Evolutionary conservation across 2,329 filamentous ascomycete genomes (phyloP).

Genomic region (Lachnellula cervina): DNA sequence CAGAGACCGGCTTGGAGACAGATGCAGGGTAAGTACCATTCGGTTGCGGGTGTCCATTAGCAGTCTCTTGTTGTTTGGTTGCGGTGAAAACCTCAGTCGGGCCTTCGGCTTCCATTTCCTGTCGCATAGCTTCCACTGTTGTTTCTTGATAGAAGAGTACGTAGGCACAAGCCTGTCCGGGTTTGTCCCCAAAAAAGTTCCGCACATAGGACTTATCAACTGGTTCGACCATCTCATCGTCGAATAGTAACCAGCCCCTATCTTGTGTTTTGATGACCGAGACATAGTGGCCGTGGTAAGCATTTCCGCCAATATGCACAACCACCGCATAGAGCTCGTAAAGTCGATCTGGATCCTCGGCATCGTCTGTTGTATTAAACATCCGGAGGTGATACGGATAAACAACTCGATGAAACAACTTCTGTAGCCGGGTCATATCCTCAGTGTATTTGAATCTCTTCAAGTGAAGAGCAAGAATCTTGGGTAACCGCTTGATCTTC

Average conservation of each 20-base stretch:
- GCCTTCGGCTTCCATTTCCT: constrained; percentile 80
- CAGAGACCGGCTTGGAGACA: constrained; percentile 47
- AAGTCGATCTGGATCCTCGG: constrained; percentile 84
- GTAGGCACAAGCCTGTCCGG: constrained; percentile 88
- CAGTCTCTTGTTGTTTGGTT: constrained; percentile 52
- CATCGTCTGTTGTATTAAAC: constrained; percentile 96
- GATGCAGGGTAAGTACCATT: constrained; percentile 38
- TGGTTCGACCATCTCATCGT: constrained; percentile 97
- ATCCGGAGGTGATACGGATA: constrained; percentile 95
- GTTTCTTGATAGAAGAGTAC: constrained; percentile 97
- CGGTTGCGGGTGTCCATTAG: constrained; percentile 43
- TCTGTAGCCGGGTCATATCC: constrained; percentile 87
- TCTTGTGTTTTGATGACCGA: constrained; percentile 97
- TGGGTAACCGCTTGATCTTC: constrained; percentile 95
- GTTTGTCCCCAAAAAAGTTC: constrained; percentile 94
- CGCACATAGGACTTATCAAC: constrained; percentile 94
- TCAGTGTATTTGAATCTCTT: constrained; percentile 99
- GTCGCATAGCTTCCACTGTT: constrained; percentile 59
- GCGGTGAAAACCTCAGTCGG: constrained; percentile 53
- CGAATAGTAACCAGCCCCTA: constrained; percentile 91
- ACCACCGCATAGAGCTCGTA: constrained; percentile 98
- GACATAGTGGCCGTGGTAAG: constrained; percentile 96
- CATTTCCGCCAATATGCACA: constrained; percentile 93
- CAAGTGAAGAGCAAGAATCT: constrained; percentile 84
- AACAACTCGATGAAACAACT: constrained; percentile 92